These are phyloP conservation scores for Spiraea crenata DNA, from an alignment of 331 rosid genomes.

Conservation along the genomic window DNA sequence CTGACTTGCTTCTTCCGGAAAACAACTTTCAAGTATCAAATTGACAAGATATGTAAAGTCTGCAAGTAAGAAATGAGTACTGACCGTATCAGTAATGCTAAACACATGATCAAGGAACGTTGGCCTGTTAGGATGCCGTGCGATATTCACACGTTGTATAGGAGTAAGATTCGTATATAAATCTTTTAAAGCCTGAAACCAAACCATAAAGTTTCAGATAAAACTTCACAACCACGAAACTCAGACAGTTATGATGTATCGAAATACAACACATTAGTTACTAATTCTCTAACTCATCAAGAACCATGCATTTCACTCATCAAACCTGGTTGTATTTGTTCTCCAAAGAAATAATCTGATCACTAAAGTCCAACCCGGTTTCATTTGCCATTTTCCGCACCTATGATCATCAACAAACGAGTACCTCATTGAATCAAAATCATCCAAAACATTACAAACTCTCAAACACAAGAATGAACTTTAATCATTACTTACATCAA, in stretches of 20 bases:
- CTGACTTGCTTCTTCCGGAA: not conserved
- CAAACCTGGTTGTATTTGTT: constrained; percentile 77
- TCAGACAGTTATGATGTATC: not conserved
- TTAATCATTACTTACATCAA: constrained; percentile 48
- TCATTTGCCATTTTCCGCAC: constrained; percentile 87
- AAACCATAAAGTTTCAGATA: constrained; percentile 20
- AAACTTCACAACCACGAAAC: constrained; percentile 10
- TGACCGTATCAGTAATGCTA: constrained; percentile 87
- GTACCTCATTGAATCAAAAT: constrained; percentile 13
- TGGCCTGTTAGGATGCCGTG: constrained; percentile 97
- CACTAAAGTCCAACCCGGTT: constrained; percentile 90
- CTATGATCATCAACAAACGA: constrained; percentile 34
- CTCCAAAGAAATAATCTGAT: constrained; percentile 76
- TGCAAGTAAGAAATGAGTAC: constrained; percentile 6
- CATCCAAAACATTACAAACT: not conserved
- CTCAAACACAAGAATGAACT: constrained; percentile 19
- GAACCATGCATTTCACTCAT: not conserved
- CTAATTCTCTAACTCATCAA: not conserved
- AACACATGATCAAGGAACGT: constrained; percentile 90
- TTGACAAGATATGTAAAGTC: constrained; percentile 19
- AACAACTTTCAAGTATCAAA: not conserved
- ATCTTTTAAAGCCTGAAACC: constrained; percentile 73
- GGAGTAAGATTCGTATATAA: constrained; percentile 72
- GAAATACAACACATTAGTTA: not conserved
- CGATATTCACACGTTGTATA: constrained; percentile 81